Conservation (phyloP, 225 moss, liverwort and hornwort genomes). For the Antitrichia curtipendula region DNA sequence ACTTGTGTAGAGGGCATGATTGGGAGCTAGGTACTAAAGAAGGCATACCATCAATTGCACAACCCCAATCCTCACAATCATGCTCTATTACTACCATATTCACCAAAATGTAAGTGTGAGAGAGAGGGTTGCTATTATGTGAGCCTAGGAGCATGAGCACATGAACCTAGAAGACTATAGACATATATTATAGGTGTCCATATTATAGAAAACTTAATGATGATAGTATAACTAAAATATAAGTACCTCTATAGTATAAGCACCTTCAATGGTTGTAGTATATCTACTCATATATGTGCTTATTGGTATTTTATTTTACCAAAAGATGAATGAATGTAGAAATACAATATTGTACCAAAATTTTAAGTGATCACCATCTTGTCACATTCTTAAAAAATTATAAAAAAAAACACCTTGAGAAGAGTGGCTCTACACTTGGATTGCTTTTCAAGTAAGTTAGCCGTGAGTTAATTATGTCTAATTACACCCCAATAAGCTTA, state of each 20-base stretch:
- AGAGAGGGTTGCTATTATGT: too few species aligned
- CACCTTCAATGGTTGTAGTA: too few species aligned
- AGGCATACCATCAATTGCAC: neutral
- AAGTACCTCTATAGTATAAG: too few species aligned
- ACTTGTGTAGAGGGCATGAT: neutral
- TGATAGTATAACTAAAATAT: too few species aligned
- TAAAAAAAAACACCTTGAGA: neutral
- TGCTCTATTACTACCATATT: neutral
- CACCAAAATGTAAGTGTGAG: accelerated
- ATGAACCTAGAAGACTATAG: too few species aligned
- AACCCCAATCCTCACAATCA: neutral
- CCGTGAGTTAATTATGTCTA: accelerated
- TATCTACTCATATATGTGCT: too few species aligned
- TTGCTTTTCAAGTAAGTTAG: neutral
- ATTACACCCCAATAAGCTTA: neutral
- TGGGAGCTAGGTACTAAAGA: neutral
- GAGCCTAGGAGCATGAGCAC: too few species aligned
- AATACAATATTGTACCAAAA: neutral
- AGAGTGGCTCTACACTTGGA: neutral
- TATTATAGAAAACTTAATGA: too few species aligned
- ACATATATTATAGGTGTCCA: too few species aligned
- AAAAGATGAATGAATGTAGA: neutral
- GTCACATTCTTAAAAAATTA: neutral
- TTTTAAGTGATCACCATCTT: neutral
- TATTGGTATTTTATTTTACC: too few species aligned